Evolutionary conservation across 176 grass and related monocot species (phyloP).

Genomic region (Oropetium thomaeum): DNA sequence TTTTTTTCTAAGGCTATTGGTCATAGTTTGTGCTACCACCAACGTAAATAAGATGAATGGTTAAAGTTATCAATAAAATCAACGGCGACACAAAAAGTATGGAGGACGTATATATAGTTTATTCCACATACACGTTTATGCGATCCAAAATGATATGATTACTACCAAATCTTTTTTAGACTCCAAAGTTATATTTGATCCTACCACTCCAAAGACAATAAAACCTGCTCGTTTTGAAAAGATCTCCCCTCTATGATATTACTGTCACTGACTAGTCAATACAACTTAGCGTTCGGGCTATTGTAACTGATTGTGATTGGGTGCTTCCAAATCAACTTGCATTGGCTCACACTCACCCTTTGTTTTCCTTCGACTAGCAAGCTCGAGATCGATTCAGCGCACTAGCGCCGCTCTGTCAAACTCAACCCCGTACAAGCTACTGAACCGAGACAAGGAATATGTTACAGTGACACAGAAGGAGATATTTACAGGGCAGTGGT

Average conservation of each 20-base stretch:
- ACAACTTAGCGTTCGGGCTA: background rate
- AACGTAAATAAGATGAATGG: too few species aligned
- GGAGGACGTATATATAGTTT: too few species aligned
- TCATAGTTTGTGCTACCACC: too few species aligned
- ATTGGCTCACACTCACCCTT: background rate
- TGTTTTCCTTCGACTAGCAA: background rate
- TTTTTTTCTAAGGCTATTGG: too few species aligned
- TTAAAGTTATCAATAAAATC: too few species aligned
- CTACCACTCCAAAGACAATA: background rate
- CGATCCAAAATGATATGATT: too few species aligned
- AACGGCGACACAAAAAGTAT: too few species aligned
- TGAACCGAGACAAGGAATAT: background rate
- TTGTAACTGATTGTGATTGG: background rate
- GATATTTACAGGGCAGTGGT: slow-evolving; percentile 24
- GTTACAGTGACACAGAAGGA: background rate
- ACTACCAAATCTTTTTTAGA: too few species aligned
- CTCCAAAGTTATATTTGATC: too few species aligned
- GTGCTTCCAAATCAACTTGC: background rate
- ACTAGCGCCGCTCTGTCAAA: background rate
- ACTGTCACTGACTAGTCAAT: background rate
- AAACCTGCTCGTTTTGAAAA: background rate
- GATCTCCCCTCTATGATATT: background rate
- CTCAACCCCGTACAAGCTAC: background rate
- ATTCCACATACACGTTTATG: too few species aligned
- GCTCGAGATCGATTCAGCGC: background rate